Evolutionary conservation across 2,329 filamentous ascomycete genomes (phyloP).

Genomic region (Westerdykella aurantiaca): DNA sequence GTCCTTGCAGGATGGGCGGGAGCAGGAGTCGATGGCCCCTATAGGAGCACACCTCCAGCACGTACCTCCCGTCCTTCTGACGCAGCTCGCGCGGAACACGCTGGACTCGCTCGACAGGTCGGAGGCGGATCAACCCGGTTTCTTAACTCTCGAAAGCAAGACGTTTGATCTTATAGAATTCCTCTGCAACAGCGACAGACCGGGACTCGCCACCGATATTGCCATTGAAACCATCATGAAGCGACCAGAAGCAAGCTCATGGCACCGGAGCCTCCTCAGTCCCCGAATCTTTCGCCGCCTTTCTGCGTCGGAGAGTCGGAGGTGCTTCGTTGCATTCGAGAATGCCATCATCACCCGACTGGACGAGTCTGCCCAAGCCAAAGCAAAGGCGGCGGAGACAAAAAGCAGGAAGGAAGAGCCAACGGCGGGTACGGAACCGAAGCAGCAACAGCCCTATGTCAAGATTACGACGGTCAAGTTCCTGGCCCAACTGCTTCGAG

Average conservation of each 20-base stretch:
- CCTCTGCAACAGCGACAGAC: slow-evolving; percentile 26
- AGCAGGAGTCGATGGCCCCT: slow-evolving; percentile 2
- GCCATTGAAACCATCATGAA: slow-evolving; percentile 25
- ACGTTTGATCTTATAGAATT: slow-evolving; percentile 20
- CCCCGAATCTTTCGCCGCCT: slow-evolving; percentile 29
- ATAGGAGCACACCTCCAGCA: slow-evolving; percentile 7
- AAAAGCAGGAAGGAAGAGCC: neutral
- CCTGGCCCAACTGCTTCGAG: slow-evolving; percentile 36
- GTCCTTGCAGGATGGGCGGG: slow-evolving; percentile 17
- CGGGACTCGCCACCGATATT: slow-evolving; percentile 23
- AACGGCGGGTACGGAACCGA: neutral
- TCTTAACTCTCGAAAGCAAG: slow-evolving; percentile 12
- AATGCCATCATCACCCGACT: slow-evolving; percentile 25
- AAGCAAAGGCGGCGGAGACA: slow-evolving; percentile 2
- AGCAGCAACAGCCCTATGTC: slow-evolving; percentile 14
- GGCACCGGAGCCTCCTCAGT: slow-evolving; percentile 37
- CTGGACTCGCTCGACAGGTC: slow-evolving; percentile 4
- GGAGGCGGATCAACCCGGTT: slow-evolving; percentile 4
- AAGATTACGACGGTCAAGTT: slow-evolving; percentile 43
- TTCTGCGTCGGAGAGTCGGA: slow-evolving; percentile 22
- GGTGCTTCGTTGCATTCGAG: slow-evolving; percentile 26
- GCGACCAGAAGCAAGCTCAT: slow-evolving; percentile 38
- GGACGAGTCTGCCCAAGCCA: slow-evolving; percentile 15
- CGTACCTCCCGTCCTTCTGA: slow-evolving; percentile 18
- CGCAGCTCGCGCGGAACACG: slow-evolving; percentile 11